Evolutionary conservation across 192 early-diverging fungal species (phyloP).

Genomic region (Chytriomyces sp.): DNA sequence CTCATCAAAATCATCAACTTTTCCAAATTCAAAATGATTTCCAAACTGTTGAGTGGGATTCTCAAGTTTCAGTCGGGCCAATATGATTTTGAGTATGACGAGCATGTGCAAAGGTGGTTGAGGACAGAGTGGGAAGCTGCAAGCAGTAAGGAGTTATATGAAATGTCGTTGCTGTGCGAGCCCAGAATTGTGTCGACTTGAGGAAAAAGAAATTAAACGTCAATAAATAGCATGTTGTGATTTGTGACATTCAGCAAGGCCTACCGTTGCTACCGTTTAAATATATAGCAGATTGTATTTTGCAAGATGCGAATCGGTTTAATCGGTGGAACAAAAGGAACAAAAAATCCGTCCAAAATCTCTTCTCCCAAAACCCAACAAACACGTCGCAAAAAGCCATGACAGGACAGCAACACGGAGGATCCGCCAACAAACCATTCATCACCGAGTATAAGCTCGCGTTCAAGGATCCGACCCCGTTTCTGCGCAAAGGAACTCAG

Average conservation of each 20-base stretch:
- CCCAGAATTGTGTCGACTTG: conserved; percentile 28
- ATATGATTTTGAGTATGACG: conserved; percentile 41
- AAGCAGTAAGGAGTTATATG: conserved; percentile 51
- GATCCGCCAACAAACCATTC: conserved; percentile 41
- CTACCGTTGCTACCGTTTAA: no score
- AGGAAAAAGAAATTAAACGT: background rate
- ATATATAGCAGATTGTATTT: background rate
- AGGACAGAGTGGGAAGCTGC: conserved; percentile 42
- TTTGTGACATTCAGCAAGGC: no score
- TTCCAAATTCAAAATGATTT: conserved; percentile 52
- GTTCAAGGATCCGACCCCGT: conserved; percentile 40
- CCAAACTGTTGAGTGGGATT: conserved; percentile 39
- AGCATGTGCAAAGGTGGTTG: conserved; percentile 39
- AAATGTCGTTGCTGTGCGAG: conserved; percentile 38
- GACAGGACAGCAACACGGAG: background rate
- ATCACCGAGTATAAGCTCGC: conserved; percentile 45
- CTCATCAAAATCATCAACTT: conserved; percentile 45
- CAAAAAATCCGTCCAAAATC: background rate
- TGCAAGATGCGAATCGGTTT: background rate
- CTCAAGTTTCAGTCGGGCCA: conserved; percentile 34
- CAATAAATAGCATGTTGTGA: no score
- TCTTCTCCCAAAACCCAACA: no score
- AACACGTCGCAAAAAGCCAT: background rate
- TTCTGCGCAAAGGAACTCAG: conserved; percentile 22
- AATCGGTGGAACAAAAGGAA: background rate